Evolutionary conservation across 139 green algal genomes (phyloP).

Genomic region (Picochlorum sp.): DNA sequence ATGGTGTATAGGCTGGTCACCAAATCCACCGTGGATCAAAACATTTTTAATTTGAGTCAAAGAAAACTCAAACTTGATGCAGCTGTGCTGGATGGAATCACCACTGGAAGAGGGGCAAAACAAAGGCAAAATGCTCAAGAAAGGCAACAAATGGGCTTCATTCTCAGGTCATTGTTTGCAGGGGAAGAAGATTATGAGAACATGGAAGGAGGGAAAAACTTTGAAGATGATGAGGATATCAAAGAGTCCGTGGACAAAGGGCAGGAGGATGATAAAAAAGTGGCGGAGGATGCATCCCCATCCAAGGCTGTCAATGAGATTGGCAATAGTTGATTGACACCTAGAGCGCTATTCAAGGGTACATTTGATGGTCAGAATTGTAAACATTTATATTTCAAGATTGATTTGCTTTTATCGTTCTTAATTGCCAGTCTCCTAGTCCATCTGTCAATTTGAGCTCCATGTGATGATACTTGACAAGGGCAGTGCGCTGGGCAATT

Average conservation of each 20-base stretch:
- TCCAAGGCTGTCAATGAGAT: not conserved
- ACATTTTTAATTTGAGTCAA: slow-evolving; percentile 74
- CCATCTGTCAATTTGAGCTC: slow-evolving; percentile 66
- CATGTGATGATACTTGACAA: slow-evolving; percentile 43
- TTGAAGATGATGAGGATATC: not conserved
- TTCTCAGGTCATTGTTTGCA: slow-evolving; percentile 22
- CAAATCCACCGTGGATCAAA: slow-evolving; percentile 69
- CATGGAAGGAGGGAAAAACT: slow-evolving; percentile 2
- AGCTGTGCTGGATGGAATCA: slow-evolving; percentile 43
- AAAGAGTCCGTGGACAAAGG: not conserved
- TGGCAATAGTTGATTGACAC: too few species aligned
- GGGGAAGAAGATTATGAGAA: not conserved
- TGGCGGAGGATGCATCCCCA: not conserved
- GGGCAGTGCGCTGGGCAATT: slow-evolving; percentile 38
- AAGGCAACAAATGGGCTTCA: slow-evolving; percentile 32
- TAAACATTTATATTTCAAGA: too few species aligned
- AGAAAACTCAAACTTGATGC: slow-evolving; percentile 76
- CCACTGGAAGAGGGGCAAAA: slow-evolving; percentile 14
- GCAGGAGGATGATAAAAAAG: not conserved
- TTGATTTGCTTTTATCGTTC: slow-evolving; percentile 25
- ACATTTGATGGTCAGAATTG: too few species aligned
- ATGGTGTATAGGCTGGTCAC: slow-evolving; percentile 85
- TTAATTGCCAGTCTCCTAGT: slow-evolving; percentile 44
- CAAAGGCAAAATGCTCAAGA: slow-evolving; percentile 19
- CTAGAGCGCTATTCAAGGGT: too few species aligned